Conservation (phyloP, 2,329 filamentous ascomycete genomes). For the Sphaerulina vaccinii region DNA sequence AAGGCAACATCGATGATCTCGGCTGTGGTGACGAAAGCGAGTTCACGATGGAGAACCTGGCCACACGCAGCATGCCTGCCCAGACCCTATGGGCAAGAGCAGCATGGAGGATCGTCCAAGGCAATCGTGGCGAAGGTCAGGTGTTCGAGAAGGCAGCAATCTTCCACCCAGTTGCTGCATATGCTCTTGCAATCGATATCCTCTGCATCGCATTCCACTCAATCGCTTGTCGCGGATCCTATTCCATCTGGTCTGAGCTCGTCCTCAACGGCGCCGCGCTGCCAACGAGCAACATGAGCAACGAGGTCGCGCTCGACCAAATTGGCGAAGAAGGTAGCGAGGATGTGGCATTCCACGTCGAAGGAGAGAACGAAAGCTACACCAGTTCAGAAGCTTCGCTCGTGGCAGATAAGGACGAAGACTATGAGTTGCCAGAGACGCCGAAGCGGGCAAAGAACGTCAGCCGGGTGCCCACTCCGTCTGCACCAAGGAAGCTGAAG, state of each 20-base stretch:
- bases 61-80: conserved; percentile 24
- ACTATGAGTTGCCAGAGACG: neutral
- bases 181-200: conserved; percentile 27
- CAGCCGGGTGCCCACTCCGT: neutral
- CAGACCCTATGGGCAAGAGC: conserved; percentile 29
- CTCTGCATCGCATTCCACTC: conserved; percentile 30
- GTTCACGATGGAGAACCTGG: conserved; percentile 9
- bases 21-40: neutral
- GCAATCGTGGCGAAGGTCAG: conserved; percentile 20
- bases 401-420: neutral
- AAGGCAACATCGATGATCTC: conserved; percentile 12
- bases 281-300: neutral
- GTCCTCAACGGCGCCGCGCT: conserved; percentile 2
- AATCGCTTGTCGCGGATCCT: conserved; percentile 20
- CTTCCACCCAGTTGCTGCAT: conserved; percentile 22
- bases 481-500: neutral
- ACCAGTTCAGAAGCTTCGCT: neutral
- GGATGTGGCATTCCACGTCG: neutral
- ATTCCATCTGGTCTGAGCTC: conserved; percentile 21
- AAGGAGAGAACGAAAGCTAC: neutral
- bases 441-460: neutral
- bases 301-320: conserved; percentile 6
- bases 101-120: conserved; percentile 27
- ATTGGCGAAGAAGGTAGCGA: neutral
- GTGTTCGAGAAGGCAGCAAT: conserved; percentile 18